Evolutionary conservation across 345 rosid genomes (phyloP).

Genomic region (Gossypium ekmanianum): DNA sequence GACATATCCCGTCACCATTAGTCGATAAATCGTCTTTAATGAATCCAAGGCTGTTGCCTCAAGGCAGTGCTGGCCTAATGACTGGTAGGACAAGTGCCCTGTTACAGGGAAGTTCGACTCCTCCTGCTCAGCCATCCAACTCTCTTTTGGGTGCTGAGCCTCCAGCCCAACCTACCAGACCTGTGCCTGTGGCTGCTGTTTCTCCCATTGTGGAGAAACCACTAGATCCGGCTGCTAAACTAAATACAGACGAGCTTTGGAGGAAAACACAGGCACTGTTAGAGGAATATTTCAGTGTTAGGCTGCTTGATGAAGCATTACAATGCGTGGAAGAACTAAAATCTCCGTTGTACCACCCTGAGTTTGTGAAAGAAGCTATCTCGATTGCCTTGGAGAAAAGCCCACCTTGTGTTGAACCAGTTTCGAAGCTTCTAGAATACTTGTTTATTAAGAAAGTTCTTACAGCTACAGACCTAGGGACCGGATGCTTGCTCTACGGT

Average conservation of each 20-base stretch:
- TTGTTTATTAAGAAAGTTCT: background rate
- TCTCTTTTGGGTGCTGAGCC: slow-evolving; percentile 25
- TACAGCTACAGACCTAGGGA: background rate
- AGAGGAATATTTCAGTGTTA: background rate
- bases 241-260: background rate
- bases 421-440: background rate
- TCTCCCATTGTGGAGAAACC: background rate
- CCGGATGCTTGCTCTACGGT: background rate
- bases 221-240: background rate
- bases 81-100: slow-evolving; percentile 70
- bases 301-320: background rate
- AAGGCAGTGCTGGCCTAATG: slow-evolving; percentile 60
- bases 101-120: slow-evolving; percentile 51
- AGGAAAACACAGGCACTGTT: background rate
- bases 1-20: slow-evolving; percentile 3
- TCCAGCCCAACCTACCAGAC: slow-evolving; percentile 25
- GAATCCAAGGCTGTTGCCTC: slow-evolving; percentile 68
- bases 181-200: slow-evolving; percentile 15
- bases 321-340: background rate
- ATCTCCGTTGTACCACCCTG: background rate
- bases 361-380: background rate
- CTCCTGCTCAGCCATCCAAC: slow-evolving; percentile 27
- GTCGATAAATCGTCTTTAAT: slow-evolving; percentile 43
- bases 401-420: background rate
- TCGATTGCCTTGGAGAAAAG: background rate